These are phyloP conservation scores for Oidium heveae DNA, from an alignment of 2,329 filamentous ascomycete genomes.

Conservation along the genomic window DNA sequence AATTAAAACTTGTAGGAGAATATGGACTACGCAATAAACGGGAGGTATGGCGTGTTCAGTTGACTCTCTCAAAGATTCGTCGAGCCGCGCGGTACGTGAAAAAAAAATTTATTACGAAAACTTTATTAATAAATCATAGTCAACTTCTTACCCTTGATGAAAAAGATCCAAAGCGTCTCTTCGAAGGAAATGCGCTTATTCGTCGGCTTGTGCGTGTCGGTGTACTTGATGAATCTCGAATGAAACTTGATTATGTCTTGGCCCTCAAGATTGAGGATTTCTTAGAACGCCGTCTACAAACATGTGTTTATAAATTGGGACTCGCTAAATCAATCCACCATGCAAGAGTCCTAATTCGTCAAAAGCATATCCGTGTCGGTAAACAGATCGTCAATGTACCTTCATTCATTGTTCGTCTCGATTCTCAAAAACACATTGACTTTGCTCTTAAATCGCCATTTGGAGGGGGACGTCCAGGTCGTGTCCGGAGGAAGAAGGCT, in stretches of 20 bases:
- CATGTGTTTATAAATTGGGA: conserved; percentile 99
- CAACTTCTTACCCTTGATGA: conserved; percentile 98
- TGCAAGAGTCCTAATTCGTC: conserved; percentile 97
- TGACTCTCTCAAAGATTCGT: conserved; percentile 99
- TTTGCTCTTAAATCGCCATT: conserved; percentile 95
- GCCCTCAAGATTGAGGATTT: conserved; percentile 99
- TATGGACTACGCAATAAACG: conserved; percentile 99
- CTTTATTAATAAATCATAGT: conserved; percentile 26
- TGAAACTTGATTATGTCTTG: conserved; percentile 99
- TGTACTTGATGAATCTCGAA: conserved; percentile 99
- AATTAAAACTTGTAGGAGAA: conserved; percentile 98
- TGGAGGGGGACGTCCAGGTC: conserved; percentile 86
- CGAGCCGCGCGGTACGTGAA: conserved; percentile 87
- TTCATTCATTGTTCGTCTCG: conserved; percentile 97
- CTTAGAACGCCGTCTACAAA: conserved; percentile 98
- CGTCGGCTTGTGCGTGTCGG: conserved; percentile 98
- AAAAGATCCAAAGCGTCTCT: conserved; percentile 99
- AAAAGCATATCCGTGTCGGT: conserved; percentile 98
- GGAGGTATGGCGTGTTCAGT: conserved; percentile 98
- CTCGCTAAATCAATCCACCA: conserved; percentile 99
- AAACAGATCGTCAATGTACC: conserved; percentile 99
- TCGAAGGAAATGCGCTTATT: conserved; percentile 99
- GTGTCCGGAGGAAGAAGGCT: conserved; percentile 99
- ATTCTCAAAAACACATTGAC: conserved; percentile 99
- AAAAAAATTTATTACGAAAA: neutral